phyloP scores from a whole-genome alignment of 768 basidiomycete genomes.

The Lentinula raphanica region DNA sequence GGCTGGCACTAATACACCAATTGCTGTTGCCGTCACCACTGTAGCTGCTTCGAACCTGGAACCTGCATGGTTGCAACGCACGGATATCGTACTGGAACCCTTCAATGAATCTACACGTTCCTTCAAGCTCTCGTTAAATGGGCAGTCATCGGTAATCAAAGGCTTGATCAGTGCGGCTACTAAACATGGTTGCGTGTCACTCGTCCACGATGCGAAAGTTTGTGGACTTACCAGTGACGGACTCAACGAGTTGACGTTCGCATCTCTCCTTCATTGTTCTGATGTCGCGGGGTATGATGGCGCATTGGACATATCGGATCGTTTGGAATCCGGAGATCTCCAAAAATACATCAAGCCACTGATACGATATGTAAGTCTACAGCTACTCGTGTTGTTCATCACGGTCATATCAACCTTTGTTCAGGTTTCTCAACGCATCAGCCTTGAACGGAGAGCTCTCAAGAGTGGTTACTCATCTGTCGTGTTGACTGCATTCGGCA shows the following conservation, averaged over 20 bases:
- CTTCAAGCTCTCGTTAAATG: not conserved
- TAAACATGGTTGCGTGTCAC: not conserved
- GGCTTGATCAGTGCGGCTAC: not conserved
- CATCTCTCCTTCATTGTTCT: not conserved
- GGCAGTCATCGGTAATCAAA: not conserved
- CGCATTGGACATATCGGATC: not conserved
- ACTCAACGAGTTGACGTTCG: not conserved
- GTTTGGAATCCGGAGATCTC: not conserved
- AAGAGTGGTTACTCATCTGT: not conserved
- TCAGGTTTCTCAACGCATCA: not conserved
- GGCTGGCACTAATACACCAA: too few species aligned
- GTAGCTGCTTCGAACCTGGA: too few species aligned
- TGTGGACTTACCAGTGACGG: not conserved
- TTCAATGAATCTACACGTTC: not conserved
- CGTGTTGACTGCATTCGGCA: not conserved
- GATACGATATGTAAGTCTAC: not conserved
- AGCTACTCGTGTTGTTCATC: not conserved
- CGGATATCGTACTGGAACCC: not conserved
- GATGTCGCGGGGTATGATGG: not conserved
- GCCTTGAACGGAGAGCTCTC: not conserved
- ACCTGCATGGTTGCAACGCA: not conserved
- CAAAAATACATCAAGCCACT: not conserved
- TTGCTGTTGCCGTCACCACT: too few species aligned
- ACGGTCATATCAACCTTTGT: not conserved
- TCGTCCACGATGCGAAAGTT: not conserved